Percentiles rank a stretch among this genome's conserved stretches.
Evolutionary conservation across 345 rosid species (phyloP).

Genomic region (Pugionium dolabratum): DNA sequence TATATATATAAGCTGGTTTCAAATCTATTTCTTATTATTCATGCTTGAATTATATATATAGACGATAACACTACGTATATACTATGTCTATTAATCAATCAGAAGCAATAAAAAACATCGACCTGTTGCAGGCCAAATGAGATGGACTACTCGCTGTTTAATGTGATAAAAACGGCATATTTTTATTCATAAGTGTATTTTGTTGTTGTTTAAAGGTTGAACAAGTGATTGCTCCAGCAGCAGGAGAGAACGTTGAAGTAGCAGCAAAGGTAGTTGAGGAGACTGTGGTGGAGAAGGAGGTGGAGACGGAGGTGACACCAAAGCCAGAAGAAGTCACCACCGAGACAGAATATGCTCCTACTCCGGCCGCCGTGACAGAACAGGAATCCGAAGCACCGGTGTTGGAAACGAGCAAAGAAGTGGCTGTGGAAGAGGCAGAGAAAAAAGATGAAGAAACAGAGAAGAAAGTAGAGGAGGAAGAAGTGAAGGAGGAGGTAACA

Average conservation of each 20-base stretch:
- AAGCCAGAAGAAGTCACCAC: conserved; percentile 16
- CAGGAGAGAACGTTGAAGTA: conserved; percentile 35
- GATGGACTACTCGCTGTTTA: neutral
- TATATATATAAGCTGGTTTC: neutral
- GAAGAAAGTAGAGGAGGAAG: neutral
- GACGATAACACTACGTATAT: neutral
- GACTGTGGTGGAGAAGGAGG: conserved; percentile 25
- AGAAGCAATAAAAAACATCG: neutral
- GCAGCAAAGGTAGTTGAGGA: conserved; percentile 34
- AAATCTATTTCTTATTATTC: neutral
- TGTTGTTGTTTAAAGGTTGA: conserved; percentile 20
- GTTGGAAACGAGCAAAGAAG: conserved; percentile 29
- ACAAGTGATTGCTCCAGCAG: conserved; percentile 38
- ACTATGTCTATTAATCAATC: neutral
- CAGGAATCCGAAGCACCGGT: conserved; percentile 28
- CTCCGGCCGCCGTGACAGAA: conserved; percentile 25
- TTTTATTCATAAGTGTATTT: conserved; percentile 6
- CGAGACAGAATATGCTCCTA: conserved; percentile 16
- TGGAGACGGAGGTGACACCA: too few relatives aligned
- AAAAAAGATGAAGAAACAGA: conserved; percentile 19
- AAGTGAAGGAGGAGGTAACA: conserved; percentile 23
- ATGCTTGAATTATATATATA: neutral
- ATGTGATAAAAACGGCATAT: neutral
- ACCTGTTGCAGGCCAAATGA: neutral
- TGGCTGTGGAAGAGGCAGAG: conserved; percentile 30